Evolutionary conservation across 805 yeast species (phyloP).

Genomic region (Zygosaccharomyces bisporus): DNA sequence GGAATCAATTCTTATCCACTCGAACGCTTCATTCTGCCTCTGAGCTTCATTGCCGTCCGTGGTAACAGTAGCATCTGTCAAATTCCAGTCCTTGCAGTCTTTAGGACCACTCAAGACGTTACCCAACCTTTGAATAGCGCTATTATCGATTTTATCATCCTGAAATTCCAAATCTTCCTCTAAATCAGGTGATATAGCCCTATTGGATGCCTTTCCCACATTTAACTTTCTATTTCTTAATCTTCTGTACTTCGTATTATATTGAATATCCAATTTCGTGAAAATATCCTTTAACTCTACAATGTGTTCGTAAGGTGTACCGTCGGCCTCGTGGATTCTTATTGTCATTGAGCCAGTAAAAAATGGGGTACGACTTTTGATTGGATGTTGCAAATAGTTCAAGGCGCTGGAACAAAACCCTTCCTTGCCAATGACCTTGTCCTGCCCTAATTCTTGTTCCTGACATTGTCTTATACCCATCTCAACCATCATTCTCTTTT

Average conservation of each 20-base stretch:
- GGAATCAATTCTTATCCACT: conserved; percentile 97
- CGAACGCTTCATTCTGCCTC: conserved; percentile 74
- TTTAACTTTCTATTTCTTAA: conserved; percentile 54
- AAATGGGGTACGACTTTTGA: conserved; percentile 34
- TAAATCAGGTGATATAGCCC: conserved; percentile 23
- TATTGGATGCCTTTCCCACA: conserved; percentile 42
- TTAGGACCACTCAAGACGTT: conserved; percentile 60
- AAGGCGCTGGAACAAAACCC: conserved; percentile 32
- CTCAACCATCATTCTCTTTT: conserved; percentile 89
- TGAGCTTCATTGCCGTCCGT: conserved; percentile 33
- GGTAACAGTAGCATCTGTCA: conserved; percentile 63
- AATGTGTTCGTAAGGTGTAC: conserved; percentile 97
- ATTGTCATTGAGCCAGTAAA: conserved; percentile 96
- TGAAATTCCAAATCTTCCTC: conserved; percentile 28
- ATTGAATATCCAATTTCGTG: conserved; percentile 88
- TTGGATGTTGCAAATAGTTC: conserved; percentile 23
- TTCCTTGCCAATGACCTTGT: conserved; percentile 25
- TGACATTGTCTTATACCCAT: conserved; percentile 93
- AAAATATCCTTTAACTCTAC: conserved; percentile 83
- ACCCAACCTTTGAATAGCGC: conserved; percentile 48
- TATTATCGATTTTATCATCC: conserved; percentile 28
- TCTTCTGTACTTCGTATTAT: conserved; percentile 88
- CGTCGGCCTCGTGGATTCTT: conserved; percentile 95
- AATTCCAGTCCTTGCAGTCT: conserved; percentile 68
- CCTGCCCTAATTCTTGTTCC: conserved; percentile 47